phyloP scores from a whole-genome alignment of 768 basidiomycete species.

The Tulasnella sp. region DNA sequence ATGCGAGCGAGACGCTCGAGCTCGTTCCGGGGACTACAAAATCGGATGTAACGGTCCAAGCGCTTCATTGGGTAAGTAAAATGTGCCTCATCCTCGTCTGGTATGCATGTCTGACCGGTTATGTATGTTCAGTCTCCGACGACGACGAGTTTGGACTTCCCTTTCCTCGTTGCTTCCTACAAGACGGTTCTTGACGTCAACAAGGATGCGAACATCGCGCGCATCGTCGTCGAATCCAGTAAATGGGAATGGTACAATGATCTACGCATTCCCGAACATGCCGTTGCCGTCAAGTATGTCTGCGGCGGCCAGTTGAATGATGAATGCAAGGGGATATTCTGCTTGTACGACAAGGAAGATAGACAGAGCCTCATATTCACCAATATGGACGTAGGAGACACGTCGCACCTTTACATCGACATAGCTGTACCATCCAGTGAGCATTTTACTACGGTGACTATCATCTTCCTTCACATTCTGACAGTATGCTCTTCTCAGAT shows the following conservation, averaged over 20 bases:
- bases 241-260: slow-evolving; percentile 2
- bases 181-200: not conserved
- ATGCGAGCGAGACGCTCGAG: no score
- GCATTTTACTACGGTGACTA: no score
- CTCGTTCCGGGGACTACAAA: no score
- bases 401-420: not conserved
- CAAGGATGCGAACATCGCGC: slow-evolving; percentile 5
- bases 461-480: no score
- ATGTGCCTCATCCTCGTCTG: no score
- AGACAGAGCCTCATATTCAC: slow-evolving; percentile 1
- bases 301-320: not conserved
- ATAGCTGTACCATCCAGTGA: not conserved
- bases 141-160: no score
- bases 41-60: no score
- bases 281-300: not conserved
- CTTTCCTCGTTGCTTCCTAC: not conserved
- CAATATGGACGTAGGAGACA: not conserved
- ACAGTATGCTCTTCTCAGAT: not conserved
- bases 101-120: no score
- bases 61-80: no score
- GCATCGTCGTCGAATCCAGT: not conserved
- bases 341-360: not conserved
- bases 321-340: slow-evolving; percentile 1
- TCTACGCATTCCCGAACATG: slow-evolving; percentile 7
- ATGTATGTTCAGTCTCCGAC: no score